Base-by-base conservation (phyloP, 169 alveolate genomes). In the Neospora caninum region DNA sequence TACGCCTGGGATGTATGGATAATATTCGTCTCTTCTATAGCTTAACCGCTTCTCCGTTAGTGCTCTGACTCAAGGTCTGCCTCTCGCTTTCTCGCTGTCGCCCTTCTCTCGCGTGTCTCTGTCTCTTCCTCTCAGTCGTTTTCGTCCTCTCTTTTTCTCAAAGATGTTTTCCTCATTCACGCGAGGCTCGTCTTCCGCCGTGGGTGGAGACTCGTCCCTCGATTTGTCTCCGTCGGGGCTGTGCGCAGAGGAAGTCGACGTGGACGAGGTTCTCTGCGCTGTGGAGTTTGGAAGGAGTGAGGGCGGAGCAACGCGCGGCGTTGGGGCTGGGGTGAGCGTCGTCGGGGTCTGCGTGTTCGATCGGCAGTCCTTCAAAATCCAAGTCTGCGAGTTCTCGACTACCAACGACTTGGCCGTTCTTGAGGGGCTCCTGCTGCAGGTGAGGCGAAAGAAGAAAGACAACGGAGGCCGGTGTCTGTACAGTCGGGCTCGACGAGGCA, bases 321-420 rank as follows among this genome's bases (percentile, higher is more conserved):
- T 9, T 36, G 67, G 41, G 4, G 89, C 89, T 39, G 67, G 89
- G 4, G 89, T 82, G 41, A 82, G 25, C 25, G 54, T 42, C 41
- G 64, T 82, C 20, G 89, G 89, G 4, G 89, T 82, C 53, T 82
- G 89, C 67, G 25, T 82, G 41, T 82, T 82, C 89, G 69, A 82
- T 13, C 53, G 89, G 31, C 38, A 38, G 25, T 31, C 89, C 22
- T 82, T 82, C 89, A 82, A 82, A 29, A 22, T 82, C 36, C 89
- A 42, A 27, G 22, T 82, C 89, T 82, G 89, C 67, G 89, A 82
- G 25, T 39, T 82, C 89, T 36, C 53, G 41, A 82, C 67, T n/a
- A 82, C 34, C 34, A 82, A 38, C 67, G 89, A 82, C 89, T 27
- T 82, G 67, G n/a, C 89, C 31, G 25, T 82, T 41, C 89, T 82